Evolutionary conservation across 345 rosid species (phyloP), one percentile per base, ranked within the genome.

Genomic region (Brassica nigra): DNA sequence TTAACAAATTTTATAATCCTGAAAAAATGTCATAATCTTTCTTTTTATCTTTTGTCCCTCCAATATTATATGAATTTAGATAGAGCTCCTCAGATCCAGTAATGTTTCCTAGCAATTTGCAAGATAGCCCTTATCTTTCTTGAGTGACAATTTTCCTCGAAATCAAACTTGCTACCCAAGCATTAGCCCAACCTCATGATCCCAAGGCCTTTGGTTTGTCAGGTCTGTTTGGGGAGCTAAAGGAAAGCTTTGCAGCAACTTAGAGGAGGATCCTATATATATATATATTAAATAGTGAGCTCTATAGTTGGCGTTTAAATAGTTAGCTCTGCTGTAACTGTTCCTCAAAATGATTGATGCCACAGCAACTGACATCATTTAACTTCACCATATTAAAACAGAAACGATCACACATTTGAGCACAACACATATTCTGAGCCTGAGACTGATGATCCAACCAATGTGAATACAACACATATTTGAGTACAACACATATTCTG

Each of bases 381-480:
- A 76, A 16, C 5, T 31, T 55, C 66, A 31, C 74, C 57, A 30
- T 11, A 42, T 11, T 11, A 11, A 4, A 5, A 54, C 4, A 59
- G 4, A 23, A n/a, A 31, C 12, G 20, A 66, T 68, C 16, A 49
- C 61, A 18, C 18, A 18, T 18, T 36, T 23, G 66, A 68, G 55
- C 62, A 68, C 75, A 79, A 68, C 37, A 72, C 30, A 72, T 6
- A 55, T 15, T 30, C 14, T 76, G 55, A 66, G 59, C 18, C 34
- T 33, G 27, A 65, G 39, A 55, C 42, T 71, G 59, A 78, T 66
- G 9, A 36, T 36, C 76, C 65, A 79, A 16, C 20, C 68, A 59
- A 10, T 66, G 65, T 66, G 65, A 68, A 36, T 61, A 67, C 74
- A 79, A 73, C 7, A 33, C 6, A 33, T 33, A 33, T 33, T 33